Percentiles rank a stretch among this genome's conserved stretches.
These are phyloP conservation scores for Cyclotella sp. DNA, from an alignment of 108 stramenopile genomes.

Conservation along the genomic window DNA sequence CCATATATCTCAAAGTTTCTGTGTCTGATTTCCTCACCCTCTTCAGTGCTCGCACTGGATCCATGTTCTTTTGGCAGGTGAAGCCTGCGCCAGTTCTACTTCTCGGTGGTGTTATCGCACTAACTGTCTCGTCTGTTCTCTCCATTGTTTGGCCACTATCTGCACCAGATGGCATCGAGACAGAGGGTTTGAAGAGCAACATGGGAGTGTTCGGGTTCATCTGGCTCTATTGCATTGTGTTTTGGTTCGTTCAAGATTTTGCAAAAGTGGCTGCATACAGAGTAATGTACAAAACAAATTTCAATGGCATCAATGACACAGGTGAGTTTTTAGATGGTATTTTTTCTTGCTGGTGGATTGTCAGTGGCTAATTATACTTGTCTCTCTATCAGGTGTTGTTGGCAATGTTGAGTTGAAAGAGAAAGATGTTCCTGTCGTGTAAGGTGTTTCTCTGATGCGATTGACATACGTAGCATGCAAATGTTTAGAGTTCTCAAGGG, in stretches of 20 bases:
- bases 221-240: conserved; percentile 58
- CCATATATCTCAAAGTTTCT: conserved; percentile 65
- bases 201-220: conserved; percentile 55
- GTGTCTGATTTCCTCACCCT: conserved; percentile 65
- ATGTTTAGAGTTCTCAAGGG: too few relatives aligned
- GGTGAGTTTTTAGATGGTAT: neutral
- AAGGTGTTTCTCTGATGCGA: too few relatives aligned
- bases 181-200: conserved; percentile 51
- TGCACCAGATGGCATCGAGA: conserved; percentile 46
- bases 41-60: conserved; percentile 55
- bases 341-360: too few relatives aligned
- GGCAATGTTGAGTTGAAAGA: neutral
- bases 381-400: neutral
- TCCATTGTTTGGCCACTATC: conserved; percentile 54
- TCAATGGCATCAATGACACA: conserved; percentile 25
- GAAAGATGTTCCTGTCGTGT: neutral
- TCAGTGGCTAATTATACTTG: too few relatives aligned
- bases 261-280: conserved; percentile 50
- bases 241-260: conserved; percentile 58
- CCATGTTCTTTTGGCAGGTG: conserved; percentile 51
- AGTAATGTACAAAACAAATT: conserved; percentile 19
- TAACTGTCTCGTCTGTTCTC: conserved; percentile 51
- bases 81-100: conserved; percentile 50
- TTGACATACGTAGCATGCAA: too few relatives aligned
- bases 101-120: conserved; percentile 40